Percentiles rank a stretch among this genome's conserved stretches.
Conservation (phyloP, 108 stramenopile species). For the Schizochytrium sp. region DNA sequence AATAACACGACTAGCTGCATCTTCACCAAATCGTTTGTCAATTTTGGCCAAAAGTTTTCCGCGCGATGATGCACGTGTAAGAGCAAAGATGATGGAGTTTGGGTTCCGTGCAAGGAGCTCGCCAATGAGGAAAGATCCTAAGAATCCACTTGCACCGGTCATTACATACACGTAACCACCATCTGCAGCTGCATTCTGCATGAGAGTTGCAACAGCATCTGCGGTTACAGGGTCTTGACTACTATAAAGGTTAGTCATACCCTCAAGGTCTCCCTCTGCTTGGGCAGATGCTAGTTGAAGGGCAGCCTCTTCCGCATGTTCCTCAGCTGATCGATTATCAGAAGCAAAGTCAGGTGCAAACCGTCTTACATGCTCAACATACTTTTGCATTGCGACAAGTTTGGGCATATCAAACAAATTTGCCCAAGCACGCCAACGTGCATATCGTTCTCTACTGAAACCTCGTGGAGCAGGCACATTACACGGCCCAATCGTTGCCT, state of each 20-base stretch:
- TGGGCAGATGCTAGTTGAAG: background rate
- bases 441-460: conserved; percentile 4
- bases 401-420: conserved; percentile 32
- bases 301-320: conserved; percentile 10
- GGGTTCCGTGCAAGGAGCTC: conserved; percentile 20
- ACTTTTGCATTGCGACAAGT: conserved; percentile 38
- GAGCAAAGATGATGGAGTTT: conserved; percentile 28
- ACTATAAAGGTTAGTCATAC: background rate
- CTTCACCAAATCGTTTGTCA: background rate
- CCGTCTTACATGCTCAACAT: conserved; percentile 23
- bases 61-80: conserved; percentile 33
- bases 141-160: conserved; percentile 20
- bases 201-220: background rate
- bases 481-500: conserved; percentile 1
- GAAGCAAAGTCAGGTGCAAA: conserved; percentile 3
- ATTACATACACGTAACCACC: conserved; percentile 4
- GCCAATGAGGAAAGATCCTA: conserved; percentile 22
- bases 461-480: conserved; percentile 16
- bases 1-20: background rate
- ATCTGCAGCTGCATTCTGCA: background rate
- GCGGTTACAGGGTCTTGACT: background rate
- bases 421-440: conserved; percentile 23
- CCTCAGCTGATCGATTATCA: background rate
- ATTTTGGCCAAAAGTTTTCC: conserved; percentile 39
- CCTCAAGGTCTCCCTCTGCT: background rate